Conservation (phyloP, 345 rosid species). For the Eucalyptus cladocalyx region DNA sequence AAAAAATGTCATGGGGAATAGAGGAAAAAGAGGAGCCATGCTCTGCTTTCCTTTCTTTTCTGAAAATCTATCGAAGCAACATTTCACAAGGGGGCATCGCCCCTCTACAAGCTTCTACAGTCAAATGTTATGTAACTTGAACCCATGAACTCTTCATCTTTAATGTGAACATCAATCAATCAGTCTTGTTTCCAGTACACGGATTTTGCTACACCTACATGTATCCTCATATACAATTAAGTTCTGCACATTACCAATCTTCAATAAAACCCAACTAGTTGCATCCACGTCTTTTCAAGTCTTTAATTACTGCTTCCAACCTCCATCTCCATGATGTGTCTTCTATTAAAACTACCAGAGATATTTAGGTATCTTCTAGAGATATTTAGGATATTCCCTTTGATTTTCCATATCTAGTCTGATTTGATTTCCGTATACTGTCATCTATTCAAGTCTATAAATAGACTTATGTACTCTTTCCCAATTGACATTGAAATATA, state of each 20-base stretch:
- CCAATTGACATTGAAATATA: too few species aligned
- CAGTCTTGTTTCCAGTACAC: not conserved
- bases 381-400: too few species aligned
- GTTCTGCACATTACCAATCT: not conserved
- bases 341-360: too few species aligned
- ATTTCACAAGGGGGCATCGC: not conserved
- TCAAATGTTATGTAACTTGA: not conserved
- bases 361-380: too few species aligned
- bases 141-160: not conserved
- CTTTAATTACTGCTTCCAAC: not conserved
- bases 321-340: not conserved
- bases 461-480: too few species aligned
- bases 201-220: not conserved
- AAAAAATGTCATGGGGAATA: not conserved
- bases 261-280: not conserved
- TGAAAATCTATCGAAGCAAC: not conserved
- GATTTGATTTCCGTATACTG: too few species aligned
- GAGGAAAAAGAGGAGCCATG: not conserved
- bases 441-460: too few species aligned
- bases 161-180: not conserved
- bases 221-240: not conserved
- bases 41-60: not conserved
- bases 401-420: too few species aligned
- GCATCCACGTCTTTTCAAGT: not conserved
- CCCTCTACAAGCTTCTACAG: not conserved